Percentiles rank a stretch among this genome's conserved stretches.
Conservation (phyloP, 2,329 filamentous ascomycete species). For the Colletotrichum graminicola region DNA sequence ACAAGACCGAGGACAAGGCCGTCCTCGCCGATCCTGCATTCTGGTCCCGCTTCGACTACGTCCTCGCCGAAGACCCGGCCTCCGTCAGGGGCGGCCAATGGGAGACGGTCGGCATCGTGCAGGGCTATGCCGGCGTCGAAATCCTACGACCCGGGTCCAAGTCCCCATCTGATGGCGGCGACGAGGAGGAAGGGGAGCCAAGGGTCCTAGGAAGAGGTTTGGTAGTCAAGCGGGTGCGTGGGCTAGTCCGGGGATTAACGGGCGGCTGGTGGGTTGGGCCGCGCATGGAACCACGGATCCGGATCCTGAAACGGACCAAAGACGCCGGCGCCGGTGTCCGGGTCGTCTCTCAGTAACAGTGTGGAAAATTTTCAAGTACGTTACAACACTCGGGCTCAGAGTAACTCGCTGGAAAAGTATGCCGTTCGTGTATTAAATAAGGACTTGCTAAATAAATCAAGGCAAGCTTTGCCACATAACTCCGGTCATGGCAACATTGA, state of each 20-base stretch:
- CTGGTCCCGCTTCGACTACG: constrained; percentile 75
- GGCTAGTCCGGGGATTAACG: constrained; percentile 59
- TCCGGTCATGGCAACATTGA: no score
- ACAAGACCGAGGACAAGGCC: constrained; percentile 71
- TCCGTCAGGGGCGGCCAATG: constrained; percentile 63
- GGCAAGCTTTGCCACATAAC: no score
- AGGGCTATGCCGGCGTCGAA: constrained; percentile 71
- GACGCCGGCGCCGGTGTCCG: constrained; percentile 33
- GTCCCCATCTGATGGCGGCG: constrained; percentile 17
- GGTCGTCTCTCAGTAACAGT: constrained; percentile 26
- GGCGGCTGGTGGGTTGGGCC: constrained; percentile 76
- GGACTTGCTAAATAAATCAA: not conserved
- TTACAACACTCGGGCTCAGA: not conserved
- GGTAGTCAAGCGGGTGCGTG: constrained; percentile 54
- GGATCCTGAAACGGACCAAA: constrained; percentile 59
- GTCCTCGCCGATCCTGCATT: constrained; percentile 63
- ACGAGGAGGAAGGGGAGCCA: constrained; percentile 42
- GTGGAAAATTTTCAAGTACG: not conserved
- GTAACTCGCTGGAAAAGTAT: not conserved
- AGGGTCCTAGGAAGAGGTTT: constrained; percentile 61
- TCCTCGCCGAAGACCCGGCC: constrained; percentile 66
- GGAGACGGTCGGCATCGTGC: constrained; percentile 68
- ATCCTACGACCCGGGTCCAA: constrained; percentile 62
- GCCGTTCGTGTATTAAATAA: not conserved
- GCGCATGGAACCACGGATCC: constrained; percentile 68